Evolutionary conservation across 108 stramenopile genomes (phyloP), one percentile per base, ranked within the genome.

Genomic region (Skeletonema grethae): DNA sequence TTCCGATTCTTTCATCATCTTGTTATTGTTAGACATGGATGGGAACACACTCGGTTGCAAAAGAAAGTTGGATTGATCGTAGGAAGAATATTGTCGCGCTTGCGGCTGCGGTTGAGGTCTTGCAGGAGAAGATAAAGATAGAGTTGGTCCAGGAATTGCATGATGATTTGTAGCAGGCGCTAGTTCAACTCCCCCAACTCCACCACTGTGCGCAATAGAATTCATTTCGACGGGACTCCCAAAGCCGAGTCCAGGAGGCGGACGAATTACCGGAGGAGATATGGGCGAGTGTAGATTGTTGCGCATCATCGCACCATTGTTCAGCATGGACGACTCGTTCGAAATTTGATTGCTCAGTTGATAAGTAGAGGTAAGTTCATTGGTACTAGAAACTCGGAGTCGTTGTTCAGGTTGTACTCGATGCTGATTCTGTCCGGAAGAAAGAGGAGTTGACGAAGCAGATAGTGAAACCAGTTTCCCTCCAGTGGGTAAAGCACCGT

Each of bases 181-280:
- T 9, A 53, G 41, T 43, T 43, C 48, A 50, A 67, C 28, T 55
- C 48, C 53, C 32, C 41, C 50, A 20, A 50, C 48, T 55, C 50
- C 25, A 28, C 25, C 32, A n/a, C 50, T 16, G 34, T 53, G 50
- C 6, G 8, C 50, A 24, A 53, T 0, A 53, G 50, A 53, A 53
- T 53, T 53, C 50, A 53, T 53, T 24, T 53, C 22, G 20, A 57
- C 56, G 55, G 67, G 29, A 25, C 16, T 22, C 2, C 35, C 20
- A 41, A 69, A 69, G 28, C 68, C 68, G 56, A 69, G 68, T 24
- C 68, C 68, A 25, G 68, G 68, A 9, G 68, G 68, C 24, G 68
- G 68, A 41, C 68, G 68, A 69, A 69, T 39, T 5, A 41, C 56
- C 4, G 50, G 20, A 69, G 57, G 25, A 28, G 68, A 18, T 16